These are phyloP conservation scores for Cryptosporidium ryanae DNA, from an alignment of 169 alveolate genomes.

Conservation along the genomic window DNA sequence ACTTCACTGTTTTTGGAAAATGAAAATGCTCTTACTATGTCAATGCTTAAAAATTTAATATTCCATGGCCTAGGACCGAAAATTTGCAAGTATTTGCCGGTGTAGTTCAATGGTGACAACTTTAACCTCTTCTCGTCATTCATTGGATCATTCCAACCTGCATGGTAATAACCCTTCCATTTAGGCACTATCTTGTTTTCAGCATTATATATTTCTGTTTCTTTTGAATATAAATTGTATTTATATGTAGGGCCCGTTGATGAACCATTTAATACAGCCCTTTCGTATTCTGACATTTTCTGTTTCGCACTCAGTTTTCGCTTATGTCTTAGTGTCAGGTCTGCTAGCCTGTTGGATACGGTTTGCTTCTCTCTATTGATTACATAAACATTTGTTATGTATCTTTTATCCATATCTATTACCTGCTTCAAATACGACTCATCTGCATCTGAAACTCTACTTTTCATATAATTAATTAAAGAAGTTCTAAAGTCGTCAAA, in stretches of 20 bases:
- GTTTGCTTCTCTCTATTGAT: slow-evolving; percentile 13
- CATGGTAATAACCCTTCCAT: slow-evolving; percentile 23
- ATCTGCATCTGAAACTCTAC: not conserved
- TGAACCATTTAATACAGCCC: slow-evolving; percentile 11
- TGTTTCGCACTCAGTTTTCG: not conserved
- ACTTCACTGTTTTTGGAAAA: not conserved
- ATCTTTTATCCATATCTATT: not conserved
- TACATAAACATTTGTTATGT: not conserved
- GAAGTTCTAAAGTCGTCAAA: not conserved
- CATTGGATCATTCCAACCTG: slow-evolving; percentile 45
- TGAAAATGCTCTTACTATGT: slow-evolving; percentile 11
- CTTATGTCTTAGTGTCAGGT: not conserved
- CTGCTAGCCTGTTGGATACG: not conserved
- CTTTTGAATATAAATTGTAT: not conserved
- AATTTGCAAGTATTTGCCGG: slow-evolving; percentile 27
- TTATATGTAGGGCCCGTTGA: not conserved
- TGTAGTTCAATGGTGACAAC: slow-evolving; percentile 8
- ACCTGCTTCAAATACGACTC: not conserved
- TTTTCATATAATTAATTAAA: not conserved
- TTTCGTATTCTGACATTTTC: slow-evolving; percentile 25
- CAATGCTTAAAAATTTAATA: slow-evolving; percentile 44
- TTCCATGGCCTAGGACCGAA: slow-evolving; percentile 75
- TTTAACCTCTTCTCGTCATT: slow-evolving; percentile 8
- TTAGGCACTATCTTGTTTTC: not conserved
- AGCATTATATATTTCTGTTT: not conserved